A percentile compares a stretch with the other conserved stretches of the same genome.
phyloP scores from a whole-genome alignment of 116 monocot species.

The Dioscorea cayenensis region DNA sequence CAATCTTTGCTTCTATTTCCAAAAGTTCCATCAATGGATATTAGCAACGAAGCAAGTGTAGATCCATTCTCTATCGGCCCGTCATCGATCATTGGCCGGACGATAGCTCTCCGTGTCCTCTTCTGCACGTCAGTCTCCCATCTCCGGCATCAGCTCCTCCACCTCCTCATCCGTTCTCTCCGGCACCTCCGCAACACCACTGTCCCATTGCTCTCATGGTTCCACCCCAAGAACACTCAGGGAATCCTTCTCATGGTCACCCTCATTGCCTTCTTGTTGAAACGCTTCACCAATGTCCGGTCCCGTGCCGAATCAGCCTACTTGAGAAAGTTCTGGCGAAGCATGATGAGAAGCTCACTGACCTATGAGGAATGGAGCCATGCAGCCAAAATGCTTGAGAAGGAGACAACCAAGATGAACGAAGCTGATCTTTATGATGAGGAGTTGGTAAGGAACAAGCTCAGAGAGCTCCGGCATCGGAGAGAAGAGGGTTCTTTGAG shows the following conservation, averaged over 20 bases:
- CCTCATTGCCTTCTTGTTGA: slow-evolving; percentile 51
- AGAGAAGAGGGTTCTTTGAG: slow-evolving; percentile 80
- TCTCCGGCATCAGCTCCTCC: slow-evolving; percentile 17
- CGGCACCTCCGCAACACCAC: slow-evolving; percentile 1
- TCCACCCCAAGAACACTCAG: slow-evolving; percentile 72
- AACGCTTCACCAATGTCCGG: slow-evolving; percentile 53
- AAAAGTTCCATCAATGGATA: slow-evolving; percentile 30
- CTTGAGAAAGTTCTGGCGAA: slow-evolving; percentile 84
- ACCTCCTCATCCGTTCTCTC: slow-evolving; percentile 3
- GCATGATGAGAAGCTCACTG: slow-evolving; percentile 73
- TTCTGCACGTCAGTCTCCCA: slow-evolving; percentile 44
- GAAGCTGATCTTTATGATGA: slow-evolving; percentile 76
- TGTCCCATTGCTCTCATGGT: slow-evolving; percentile 40
- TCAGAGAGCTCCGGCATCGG: slow-evolving; percentile 63
- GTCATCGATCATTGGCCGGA: slow-evolving; percentile 52
- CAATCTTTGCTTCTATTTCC: too few species aligned
- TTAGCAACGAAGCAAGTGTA: slow-evolving; percentile 50
- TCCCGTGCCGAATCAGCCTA: slow-evolving; percentile 67
- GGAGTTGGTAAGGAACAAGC: slow-evolving; percentile 87
- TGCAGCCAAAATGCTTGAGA: slow-evolving; percentile 87
- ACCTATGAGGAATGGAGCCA: slow-evolving; percentile 95
- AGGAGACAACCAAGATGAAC: slow-evolving; percentile 47
- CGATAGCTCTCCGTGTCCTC: slow-evolving; percentile 68
- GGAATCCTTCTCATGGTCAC: slow-evolving; percentile 66
- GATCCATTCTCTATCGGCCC: slow-evolving; percentile 65